Base-by-base conservation (phyloP, 1,284 basidiomycete genomes). In the Irpex sp. region DNA sequence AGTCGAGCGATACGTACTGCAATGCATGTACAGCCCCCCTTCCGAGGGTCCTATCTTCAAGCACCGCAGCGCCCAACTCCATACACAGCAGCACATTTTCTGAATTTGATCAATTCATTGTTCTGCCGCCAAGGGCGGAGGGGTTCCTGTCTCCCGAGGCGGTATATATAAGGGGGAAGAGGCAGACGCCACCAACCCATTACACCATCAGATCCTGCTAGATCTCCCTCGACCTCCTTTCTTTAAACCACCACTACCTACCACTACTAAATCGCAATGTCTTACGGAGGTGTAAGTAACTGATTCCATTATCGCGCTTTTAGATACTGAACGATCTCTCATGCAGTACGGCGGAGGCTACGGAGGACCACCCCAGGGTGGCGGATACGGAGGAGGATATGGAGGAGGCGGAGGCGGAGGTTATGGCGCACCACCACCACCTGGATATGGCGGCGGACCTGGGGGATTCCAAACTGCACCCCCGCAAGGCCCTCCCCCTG, bases 401-500 rank as follows among this genome's bases (percentile, higher is more conserved):
- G 67, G 67, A 33, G 64, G 65, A 4, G 53, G 54, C 5, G 39
- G 39, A 39, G 64, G 64, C 15, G 65, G 67, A 68, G 70, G 72
- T 36, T 78, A 78, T 43, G 61, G 61, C 60, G 77, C 13, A 46
- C 31, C 76, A 9, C 33, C 47, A 13, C 60, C 65, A 19, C 62
- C 60, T 43, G 68, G 69, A 4, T 69, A 67, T 60, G 79, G 78
- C 31, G 79, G 78, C 21, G 71, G 66, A 8, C 69, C 72, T 55
- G 75, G 72, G n/a, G 79, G 79, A 5, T 87, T 87, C 63, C 75
- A 80, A 2, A 66, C 81, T 26, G 70, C 71, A 9, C 68, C 65
- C 2, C 70, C 71, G 46, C 69, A 71, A 50, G 80, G 77, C n/a
- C 78, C 84, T 8, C 88, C 88, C 17, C 79, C 85, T 11, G 88